phyloP scores from a whole-genome alignment of 805 yeast genomes.

The Hanseniaspora singularis region DNA sequence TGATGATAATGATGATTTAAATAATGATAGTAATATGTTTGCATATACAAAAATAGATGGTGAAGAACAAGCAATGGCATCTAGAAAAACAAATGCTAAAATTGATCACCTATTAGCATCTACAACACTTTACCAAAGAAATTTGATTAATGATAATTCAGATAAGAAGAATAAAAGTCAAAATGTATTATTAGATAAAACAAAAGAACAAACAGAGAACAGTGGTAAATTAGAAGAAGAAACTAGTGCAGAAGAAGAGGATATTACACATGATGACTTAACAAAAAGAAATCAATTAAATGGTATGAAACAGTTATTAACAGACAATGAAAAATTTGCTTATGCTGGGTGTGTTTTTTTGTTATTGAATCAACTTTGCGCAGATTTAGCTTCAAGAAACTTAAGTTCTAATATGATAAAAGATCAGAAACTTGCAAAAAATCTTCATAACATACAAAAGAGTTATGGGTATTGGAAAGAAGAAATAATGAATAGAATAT shows the following conservation, averaged over 20 bases:
- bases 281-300: slow-evolving; percentile 43
- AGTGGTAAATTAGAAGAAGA: slow-evolving; percentile 29
- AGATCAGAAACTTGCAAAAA: slow-evolving; percentile 40
- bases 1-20: slow-evolving; percentile 17
- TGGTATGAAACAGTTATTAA: slow-evolving; percentile 67
- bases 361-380: slow-evolving; percentile 67
- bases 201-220: slow-evolving; percentile 28
- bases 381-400: slow-evolving; percentile 53
- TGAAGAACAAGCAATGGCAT: slow-evolving; percentile 72
- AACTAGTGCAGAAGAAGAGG: slow-evolving; percentile 31
- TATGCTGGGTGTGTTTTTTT: slow-evolving; percentile 77
- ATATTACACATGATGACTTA: slow-evolving; percentile 26
- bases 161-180: slow-evolving; percentile 16
- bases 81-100: slow-evolving; percentile 40
- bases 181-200: slow-evolving; percentile 21
- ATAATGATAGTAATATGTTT: slow-evolving; percentile 29
- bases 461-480: slow-evolving; percentile 78
- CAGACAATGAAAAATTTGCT: slow-evolving; percentile 79
- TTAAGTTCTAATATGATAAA: slow-evolving; percentile 39
- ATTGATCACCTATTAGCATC: slow-evolving; percentile 43
- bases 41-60: slow-evolving; percentile 82
- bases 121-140: slow-evolving; percentile 24
- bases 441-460: slow-evolving; percentile 56
- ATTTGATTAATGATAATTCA: not conserved
- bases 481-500: slow-evolving; percentile 55